phyloP scores from a whole-genome alignment of 768 basidiomycete genomes.

The Rhodosporidiobolus sp. region DNA sequence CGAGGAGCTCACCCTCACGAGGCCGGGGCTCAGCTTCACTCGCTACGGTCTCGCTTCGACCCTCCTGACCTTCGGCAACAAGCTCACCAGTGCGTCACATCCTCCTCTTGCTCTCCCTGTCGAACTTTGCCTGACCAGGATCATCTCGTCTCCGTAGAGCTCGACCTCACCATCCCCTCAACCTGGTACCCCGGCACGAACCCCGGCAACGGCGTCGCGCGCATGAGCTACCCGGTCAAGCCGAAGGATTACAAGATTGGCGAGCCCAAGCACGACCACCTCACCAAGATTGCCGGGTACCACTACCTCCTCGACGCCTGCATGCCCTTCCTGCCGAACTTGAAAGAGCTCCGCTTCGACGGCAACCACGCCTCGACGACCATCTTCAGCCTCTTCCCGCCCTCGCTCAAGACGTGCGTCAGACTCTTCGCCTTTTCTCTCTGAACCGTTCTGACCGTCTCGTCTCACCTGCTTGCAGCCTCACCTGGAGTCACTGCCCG shows the following conservation, averaged over 20 bases:
- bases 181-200: constrained; percentile 12
- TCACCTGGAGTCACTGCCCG: constrained; percentile 16
- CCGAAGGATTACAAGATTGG: constrained; percentile 29
- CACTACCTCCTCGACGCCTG: constrained; percentile 28
- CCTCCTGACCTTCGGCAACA: constrained; percentile 19
- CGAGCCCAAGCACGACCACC: constrained; percentile 5
- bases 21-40: background rate
- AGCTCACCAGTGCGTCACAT: constrained; percentile 5
- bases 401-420: constrained; percentile 15
- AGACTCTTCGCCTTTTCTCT: background rate
- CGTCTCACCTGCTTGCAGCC: background rate
- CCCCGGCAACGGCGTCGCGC: background rate
- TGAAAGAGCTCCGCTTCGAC: constrained; percentile 13
- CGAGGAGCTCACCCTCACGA: background rate
- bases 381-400: constrained; percentile 25
- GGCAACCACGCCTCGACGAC: constrained; percentile 19
- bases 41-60: constrained; percentile 16
- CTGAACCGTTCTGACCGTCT: too few species aligned
- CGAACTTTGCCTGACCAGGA: too few species aligned
- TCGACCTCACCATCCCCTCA: constrained; percentile 1
- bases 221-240: background rate
- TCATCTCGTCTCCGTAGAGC: background rate
- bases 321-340: constrained; percentile 21
- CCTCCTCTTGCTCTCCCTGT: too few species aligned
- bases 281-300: background rate